Evolutionary conservation across 257 asterid species (phyloP).

Genomic region (Cynanchum wilfordii): DNA sequence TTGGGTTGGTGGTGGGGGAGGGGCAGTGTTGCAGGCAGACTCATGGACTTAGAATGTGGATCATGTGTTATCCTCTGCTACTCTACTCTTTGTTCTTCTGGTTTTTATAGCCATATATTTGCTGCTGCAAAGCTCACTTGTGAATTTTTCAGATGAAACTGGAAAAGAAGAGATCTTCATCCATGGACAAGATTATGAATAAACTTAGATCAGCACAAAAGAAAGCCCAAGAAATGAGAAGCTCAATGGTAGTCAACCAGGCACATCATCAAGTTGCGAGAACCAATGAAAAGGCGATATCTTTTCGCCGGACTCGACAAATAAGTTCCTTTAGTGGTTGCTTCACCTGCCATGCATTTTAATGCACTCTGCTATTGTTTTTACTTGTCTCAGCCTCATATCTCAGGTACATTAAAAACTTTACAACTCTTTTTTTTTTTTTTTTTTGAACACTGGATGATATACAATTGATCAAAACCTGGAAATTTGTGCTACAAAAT

Average conservation of each 20-base stretch:
- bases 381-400: conserved; percentile 11
- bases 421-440: not conserved
- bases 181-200: conserved; percentile 89
- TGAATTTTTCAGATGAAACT: conserved; percentile 62
- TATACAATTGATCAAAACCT: too few relatives aligned
- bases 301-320: conserved; percentile 55
- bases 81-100: not conserved
- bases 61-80: not conserved
- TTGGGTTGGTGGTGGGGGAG: not conserved
- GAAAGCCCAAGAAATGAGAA: conserved; percentile 89
- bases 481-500: too few relatives aligned
- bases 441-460: too few relatives aligned
- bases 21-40: not conserved
- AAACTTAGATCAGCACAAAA: conserved; percentile 79
- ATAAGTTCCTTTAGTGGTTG: conserved; percentile 82
- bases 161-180: conserved; percentile 93
- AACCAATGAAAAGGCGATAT: conserved; percentile 48
- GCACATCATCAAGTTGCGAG: conserved; percentile 31
- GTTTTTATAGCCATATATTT: not conserved
- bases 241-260: conserved; percentile 45
- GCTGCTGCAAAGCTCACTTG: conserved; percentile 13
- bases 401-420: conserved; percentile 28
- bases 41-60: not conserved
- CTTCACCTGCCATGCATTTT: conserved; percentile 84
- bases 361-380: conserved; percentile 12